phyloP scores from a whole-genome alignment of 768 basidiomycete species.

The Termitomyces heimii region DNA sequence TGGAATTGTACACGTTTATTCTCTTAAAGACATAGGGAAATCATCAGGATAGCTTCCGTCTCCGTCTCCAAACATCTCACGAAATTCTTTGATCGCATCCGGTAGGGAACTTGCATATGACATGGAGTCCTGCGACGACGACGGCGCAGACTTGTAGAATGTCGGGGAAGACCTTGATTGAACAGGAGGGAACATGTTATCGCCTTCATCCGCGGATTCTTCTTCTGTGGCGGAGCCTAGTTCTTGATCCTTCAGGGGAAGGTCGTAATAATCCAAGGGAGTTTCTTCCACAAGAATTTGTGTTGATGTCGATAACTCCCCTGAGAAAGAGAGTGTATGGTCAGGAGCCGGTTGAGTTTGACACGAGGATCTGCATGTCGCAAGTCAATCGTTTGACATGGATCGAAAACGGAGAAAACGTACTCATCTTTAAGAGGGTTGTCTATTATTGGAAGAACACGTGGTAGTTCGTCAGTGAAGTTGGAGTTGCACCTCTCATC shows the following conservation, averaged over 20 bases:
- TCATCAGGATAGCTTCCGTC: slow-evolving; percentile 34
- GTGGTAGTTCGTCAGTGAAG: slow-evolving; percentile 1
- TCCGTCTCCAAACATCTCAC: slow-evolving; percentile 34
- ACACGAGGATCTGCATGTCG: not conserved
- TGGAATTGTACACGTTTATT: not conserved
- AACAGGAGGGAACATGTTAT: not conserved
- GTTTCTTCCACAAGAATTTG: slow-evolving; percentile 11
- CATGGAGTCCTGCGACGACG: slow-evolving; percentile 2
- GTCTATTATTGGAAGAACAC: not conserved
- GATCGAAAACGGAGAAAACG: not conserved
- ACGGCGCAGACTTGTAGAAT: not conserved
- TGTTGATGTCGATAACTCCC: not conserved
- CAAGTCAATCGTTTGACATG: not conserved
- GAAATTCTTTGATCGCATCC: slow-evolving; percentile 33
- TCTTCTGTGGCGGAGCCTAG: slow-evolving; percentile 30
- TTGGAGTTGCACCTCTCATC: slow-evolving; percentile 8
- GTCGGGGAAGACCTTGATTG: not conserved
- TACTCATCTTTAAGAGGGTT: not conserved
- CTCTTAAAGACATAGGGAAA: slow-evolving; percentile 32
- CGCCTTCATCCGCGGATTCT: slow-evolving; percentile 26
- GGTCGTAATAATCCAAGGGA: slow-evolving; percentile 6
- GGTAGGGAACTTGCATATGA: slow-evolving; percentile 25
- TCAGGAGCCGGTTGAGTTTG: not conserved
- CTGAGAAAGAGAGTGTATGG: not conserved
- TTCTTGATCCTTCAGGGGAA: slow-evolving; percentile 4